A percentile compares a stretch with the other conserved stretches of the same genome.
phyloP scores from a whole-genome alignment of 768 basidiomycete species.

The Kwoniella pini region DNA sequence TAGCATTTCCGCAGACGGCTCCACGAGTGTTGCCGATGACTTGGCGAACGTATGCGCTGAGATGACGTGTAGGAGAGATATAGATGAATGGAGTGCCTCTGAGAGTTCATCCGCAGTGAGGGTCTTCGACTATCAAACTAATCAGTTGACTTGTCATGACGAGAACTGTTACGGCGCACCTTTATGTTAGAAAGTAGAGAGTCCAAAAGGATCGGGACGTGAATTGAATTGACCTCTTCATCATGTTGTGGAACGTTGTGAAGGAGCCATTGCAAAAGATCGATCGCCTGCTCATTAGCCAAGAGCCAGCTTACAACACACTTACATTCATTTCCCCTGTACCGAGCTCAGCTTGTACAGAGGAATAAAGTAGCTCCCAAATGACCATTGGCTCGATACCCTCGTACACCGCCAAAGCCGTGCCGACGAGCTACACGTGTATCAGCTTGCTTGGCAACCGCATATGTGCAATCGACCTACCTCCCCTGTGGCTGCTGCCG shows the following conservation, averaged over 20 bases:
- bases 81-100: slow-evolving; percentile 1
- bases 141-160: neutral
- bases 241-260: slow-evolving; percentile 74
- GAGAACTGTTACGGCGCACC: slow-evolving; percentile 56
- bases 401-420: slow-evolving; percentile 85
- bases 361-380: slow-evolving; percentile 73
- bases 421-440: too few relatives aligned
- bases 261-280: slow-evolving; percentile 72
- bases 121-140: slow-evolving; percentile 3
- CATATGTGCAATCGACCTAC: too few relatives aligned
- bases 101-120: neutral
- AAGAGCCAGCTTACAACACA: neutral
- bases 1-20: neutral
- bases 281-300: slow-evolving; percentile 51
- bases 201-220: slow-evolving; percentile 76
- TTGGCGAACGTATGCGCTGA: slow-evolving; percentile 4
- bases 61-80: neutral
- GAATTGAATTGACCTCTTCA: slow-evolving; percentile 78
- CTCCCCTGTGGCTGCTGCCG: slow-evolving; percentile 54
- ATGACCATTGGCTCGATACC: slow-evolving; percentile 72
- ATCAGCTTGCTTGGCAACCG: too few relatives aligned
- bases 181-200: slow-evolving; percentile 67
- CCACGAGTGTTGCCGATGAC: neutral
- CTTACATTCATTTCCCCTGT: slow-evolving; percentile 13
- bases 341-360: slow-evolving; percentile 31